phyloP scores from a whole-genome alignment of 2,329 filamentous ascomycete species.

The Colletotrichum sp. region DNA sequence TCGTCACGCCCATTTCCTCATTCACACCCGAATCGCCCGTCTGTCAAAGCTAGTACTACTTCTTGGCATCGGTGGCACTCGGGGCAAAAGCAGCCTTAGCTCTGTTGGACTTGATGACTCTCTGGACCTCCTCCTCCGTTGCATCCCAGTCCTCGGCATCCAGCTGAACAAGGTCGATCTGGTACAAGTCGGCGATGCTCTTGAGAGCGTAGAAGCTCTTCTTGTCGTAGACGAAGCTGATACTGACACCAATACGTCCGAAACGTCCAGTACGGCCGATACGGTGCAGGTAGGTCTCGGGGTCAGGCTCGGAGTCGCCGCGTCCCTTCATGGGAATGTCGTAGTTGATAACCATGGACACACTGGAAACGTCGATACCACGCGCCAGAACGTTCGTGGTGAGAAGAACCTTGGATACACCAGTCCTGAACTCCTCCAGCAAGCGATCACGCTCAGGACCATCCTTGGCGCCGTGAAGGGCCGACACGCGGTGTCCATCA shows the following conservation, averaged over 20 bases:
- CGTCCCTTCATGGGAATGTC: conserved; percentile 78
- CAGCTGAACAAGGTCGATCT: conserved; percentile 80
- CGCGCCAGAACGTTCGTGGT: conserved; percentile 96
- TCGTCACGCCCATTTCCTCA: background rate
- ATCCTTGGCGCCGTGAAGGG: conserved; percentile 87
- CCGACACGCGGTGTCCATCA: conserved; percentile 91
- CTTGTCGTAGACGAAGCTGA: conserved; percentile 91
- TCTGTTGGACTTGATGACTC: conserved; percentile 75
- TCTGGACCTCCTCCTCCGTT: conserved; percentile 83
- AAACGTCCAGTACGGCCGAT: conserved; percentile 98
- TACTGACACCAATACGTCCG: conserved; percentile 92
- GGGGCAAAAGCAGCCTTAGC: conserved; percentile 61
- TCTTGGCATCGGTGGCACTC: conserved; percentile 41
- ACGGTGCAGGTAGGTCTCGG: conserved; percentile 95
- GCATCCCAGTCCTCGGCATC: conserved; percentile 90
- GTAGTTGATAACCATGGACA: conserved; percentile 99
- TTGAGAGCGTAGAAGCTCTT: conserved; percentile 81
- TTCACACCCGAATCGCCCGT: background rate
- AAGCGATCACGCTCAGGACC: conserved; percentile 82
- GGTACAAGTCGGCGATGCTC: conserved; percentile 80
- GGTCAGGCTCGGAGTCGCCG: conserved; percentile 83
- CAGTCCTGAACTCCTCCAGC: conserved; percentile 84
- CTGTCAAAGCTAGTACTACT: conserved; percentile 3
- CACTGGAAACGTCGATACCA: conserved; percentile 89
- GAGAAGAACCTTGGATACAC: conserved; percentile 93